These are phyloP conservation scores for Nepenthes gracilis DNA, from an alignment of 148 eudicot genomes.

Conservation along the genomic window DNA sequence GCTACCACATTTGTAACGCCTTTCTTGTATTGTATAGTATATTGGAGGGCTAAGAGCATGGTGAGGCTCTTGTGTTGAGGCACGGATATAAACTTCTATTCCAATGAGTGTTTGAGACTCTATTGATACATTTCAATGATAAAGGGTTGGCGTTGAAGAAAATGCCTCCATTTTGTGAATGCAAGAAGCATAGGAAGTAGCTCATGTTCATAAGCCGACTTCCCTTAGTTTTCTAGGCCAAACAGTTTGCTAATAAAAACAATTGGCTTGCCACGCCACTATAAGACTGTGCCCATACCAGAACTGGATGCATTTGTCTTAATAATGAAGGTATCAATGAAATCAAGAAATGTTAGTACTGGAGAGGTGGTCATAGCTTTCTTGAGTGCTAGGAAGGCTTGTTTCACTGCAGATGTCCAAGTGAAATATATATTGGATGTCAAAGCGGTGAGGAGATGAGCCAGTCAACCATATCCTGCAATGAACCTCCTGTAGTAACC, in stretches of 20 bases:
- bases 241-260: constrained; percentile 4
- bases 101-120: constrained; percentile 6
- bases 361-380: not conserved
- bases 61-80: not conserved
- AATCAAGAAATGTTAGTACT: not conserved
- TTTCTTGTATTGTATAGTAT: not conserved
- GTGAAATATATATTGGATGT: not conserved
- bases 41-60: not conserved
- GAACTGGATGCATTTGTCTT: constrained; percentile 5
- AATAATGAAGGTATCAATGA: not conserved
- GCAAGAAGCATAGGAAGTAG: constrained; percentile 1
- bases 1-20: not conserved
- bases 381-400: not conserved
- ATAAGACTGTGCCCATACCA: constrained; percentile 2
- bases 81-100: not conserved
- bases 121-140: not conserved
- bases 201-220: constrained; percentile 8
- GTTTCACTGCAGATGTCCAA: not conserved
- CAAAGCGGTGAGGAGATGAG: not conserved
- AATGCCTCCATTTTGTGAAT: constrained; percentile 3
- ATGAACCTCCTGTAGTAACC: constrained; percentile 7
- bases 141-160: not conserved
- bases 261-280: constrained; percentile 1
- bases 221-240: not conserved
- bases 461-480: not conserved